Conservation (phyloP, 768 basidiomycete genomes). For the Serendipita sp. region DNA sequence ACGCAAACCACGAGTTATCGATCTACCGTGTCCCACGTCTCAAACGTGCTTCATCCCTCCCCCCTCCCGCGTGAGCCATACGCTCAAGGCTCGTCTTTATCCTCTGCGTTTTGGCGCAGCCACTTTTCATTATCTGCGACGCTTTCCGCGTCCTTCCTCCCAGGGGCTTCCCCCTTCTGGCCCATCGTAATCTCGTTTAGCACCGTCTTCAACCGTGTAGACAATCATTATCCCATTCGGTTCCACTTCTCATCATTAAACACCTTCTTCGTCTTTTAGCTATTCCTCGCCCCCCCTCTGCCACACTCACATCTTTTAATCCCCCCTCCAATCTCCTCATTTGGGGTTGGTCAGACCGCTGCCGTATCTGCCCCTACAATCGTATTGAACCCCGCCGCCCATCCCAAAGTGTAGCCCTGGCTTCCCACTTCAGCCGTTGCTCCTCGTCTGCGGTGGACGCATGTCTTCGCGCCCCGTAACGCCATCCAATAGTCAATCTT, state of each 20-base stretch:
- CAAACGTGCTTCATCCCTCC: not conserved
- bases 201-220: not conserved
- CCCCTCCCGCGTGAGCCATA: not conserved
- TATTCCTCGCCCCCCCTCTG: not conserved
- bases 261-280: not conserved
- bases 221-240: not conserved
- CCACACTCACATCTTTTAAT: not conserved
- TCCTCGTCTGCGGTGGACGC: not conserved
- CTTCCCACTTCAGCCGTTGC: no score
- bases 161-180: not conserved
- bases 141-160: not conserved
- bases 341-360: no score
- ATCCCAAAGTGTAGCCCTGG: no score
- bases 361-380: no score
- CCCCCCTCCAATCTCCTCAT: not conserved
- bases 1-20: not conserved
- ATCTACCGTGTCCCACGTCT: not conserved
- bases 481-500: not conserved
- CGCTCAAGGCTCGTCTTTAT: not conserved
- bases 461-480: conserved; percentile 5
- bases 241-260: not conserved
- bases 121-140: conserved; percentile 5
- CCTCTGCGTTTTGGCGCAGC: not conserved
- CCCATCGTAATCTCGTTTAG: not conserved
- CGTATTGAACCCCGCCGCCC: no score